Percentiles rank a stretch among this genome's conserved stretches.
These are phyloP conservation scores for Hanseniaspora singularis DNA, from an alignment of 805 yeast species.

Conservation along the genomic window DNA sequence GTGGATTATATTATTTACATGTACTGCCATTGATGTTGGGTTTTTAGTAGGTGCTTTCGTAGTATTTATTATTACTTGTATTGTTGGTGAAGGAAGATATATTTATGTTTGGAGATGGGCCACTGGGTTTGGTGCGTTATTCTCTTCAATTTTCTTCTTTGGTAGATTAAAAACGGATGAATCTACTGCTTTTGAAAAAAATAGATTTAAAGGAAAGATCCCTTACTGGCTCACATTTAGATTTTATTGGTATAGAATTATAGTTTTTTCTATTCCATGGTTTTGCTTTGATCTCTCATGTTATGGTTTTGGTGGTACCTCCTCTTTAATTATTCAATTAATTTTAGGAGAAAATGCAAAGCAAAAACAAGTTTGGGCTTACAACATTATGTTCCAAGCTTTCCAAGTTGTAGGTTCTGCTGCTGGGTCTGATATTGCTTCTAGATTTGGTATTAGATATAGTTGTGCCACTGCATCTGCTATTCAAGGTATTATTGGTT, in stretches of 20 bases:
- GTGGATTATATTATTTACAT: constrained; percentile 81
- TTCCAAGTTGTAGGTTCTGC: constrained; percentile 87
- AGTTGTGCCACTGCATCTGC: constrained; percentile 58
- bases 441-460: constrained; percentile 76
- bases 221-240: constrained; percentile 63
- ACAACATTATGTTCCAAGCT: constrained; percentile 80
- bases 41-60: constrained; percentile 76
- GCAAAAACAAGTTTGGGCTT: constrained; percentile 68
- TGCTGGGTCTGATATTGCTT: constrained; percentile 75
- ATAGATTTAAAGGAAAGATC: constrained; percentile 47
- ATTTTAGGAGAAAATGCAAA: constrained; percentile 45
- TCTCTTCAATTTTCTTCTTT: constrained; percentile 67
- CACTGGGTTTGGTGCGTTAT: constrained; percentile 79
- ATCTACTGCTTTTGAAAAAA: constrained; percentile 56
- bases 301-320: constrained; percentile 79
- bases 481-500: constrained; percentile 69
- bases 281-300: constrained; percentile 80
- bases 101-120: constrained; percentile 86
- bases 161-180: constrained; percentile 67
- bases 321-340: constrained; percentile 51
- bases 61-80: constrained; percentile 77
- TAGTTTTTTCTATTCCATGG: constrained; percentile 69
- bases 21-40: constrained; percentile 76
- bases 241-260: constrained; percentile 73
- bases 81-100: constrained; percentile 57